Evolutionary conservation across 2,329 filamentous ascomycete species (phyloP).

Genomic region (Beauveria brongniartii): DNA sequence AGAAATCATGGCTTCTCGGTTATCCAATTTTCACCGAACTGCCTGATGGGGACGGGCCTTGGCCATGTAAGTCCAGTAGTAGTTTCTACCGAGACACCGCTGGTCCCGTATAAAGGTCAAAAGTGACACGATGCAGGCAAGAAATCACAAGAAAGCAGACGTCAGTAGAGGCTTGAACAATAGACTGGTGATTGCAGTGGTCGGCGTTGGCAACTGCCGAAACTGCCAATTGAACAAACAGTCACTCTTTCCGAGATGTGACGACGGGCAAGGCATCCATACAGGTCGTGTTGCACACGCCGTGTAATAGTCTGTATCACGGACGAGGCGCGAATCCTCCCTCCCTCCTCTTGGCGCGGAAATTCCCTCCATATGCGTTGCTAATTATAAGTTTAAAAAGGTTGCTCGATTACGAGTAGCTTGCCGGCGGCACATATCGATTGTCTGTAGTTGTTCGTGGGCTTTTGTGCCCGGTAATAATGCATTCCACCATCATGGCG

Average conservation of each 20-base stretch:
- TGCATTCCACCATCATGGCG: neutral
- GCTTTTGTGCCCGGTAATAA: neutral
- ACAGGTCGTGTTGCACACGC: slow-evolving; percentile 1
- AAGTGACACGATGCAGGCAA: neutral
- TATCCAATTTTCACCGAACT: neutral
- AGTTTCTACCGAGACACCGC: neutral
- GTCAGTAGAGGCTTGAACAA: neutral
- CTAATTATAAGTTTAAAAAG: neutral
- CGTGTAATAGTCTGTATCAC: neutral
- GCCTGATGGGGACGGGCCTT: neutral
- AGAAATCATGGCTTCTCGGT: neutral
- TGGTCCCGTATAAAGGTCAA: neutral
- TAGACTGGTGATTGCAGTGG: neutral
- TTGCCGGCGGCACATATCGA: neutral
- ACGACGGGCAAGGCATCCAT: slow-evolving; percentile 3
- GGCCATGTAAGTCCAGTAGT: neutral
- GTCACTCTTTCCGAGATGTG: neutral
- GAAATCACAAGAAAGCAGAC: too few relatives aligned
- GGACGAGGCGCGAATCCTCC: neutral
- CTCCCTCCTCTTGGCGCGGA: neutral
- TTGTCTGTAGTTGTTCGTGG: neutral
- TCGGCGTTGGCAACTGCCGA: slow-evolving; percentile 5
- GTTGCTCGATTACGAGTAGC: neutral
- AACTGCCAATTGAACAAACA: neutral
- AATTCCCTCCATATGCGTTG: neutral